Percentiles rank a stretch among this genome's conserved stretches.
phyloP scores from a whole-genome alignment of 371 early-diverging fungal genomes.

The Rhizopus stolonifer region DNA sequence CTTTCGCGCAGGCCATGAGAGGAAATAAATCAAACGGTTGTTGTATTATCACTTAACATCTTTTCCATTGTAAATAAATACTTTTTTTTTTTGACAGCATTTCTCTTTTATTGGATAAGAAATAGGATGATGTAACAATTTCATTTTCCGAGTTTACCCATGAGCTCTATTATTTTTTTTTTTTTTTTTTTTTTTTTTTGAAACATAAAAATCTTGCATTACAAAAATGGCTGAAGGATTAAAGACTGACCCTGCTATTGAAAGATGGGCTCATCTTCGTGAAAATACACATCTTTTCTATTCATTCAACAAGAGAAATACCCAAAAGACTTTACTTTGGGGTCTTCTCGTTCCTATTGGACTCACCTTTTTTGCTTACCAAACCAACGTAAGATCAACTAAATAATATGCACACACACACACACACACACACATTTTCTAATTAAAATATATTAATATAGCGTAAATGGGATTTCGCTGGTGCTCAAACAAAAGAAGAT shows the following conservation, averaged over 20 bases:
- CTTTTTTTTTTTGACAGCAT: too few species aligned
- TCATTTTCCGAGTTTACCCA: background rate
- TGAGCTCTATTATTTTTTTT: background rate
- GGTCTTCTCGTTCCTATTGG: slow-evolving; percentile 56
- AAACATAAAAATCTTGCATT: slow-evolving; percentile 15
- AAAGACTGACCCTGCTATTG: slow-evolving; percentile 61
- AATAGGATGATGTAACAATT: background rate
- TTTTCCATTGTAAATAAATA: too few species aligned
- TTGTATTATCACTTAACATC: slow-evolving; percentile 32
- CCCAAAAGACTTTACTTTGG: slow-evolving; percentile 47
- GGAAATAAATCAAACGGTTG: slow-evolving; percentile 14
- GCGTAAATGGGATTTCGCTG: slow-evolving; percentile 51
- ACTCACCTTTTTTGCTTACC: slow-evolving; percentile 45
- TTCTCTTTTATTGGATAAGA: background rate
- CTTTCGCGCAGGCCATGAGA: slow-evolving; percentile 60
- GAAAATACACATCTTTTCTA: slow-evolving; percentile 62
- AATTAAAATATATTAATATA: too few species aligned
- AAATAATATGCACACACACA: too few species aligned
- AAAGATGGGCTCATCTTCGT: slow-evolving; percentile 67
- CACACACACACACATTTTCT: background rate
- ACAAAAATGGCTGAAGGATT: slow-evolving; percentile 36
- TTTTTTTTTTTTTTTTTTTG: slow-evolving; percentile 5
- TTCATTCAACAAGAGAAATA: slow-evolving; percentile 52
- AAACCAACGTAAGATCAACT: slow-evolving; percentile 57
- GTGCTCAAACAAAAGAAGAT: slow-evolving; percentile 46